Evolutionary conservation across 495 filamentous ascomycete genomes (phyloP), one percentile per base, ranked within the genome.

Genomic region (Neurospora terricola): DNA sequence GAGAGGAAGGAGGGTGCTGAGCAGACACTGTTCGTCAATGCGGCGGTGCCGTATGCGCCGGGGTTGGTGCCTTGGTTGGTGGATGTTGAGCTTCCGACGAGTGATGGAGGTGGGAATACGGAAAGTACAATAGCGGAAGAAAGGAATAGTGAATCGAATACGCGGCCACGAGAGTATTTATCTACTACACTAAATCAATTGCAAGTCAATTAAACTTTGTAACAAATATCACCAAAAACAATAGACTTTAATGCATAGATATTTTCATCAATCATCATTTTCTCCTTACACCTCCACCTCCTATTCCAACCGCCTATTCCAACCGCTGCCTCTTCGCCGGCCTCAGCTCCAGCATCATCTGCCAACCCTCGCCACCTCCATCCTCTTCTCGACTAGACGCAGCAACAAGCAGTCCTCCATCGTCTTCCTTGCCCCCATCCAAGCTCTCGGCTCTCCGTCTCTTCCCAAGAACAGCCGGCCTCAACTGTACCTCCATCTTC

Each of bases 11-110:
- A 27, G 48, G 81, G 81, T 14, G 74, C 90, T 72, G 72, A 76
- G 69, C 79, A 92, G 75, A 93, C 92, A 5, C 74, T 94, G 7
- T 91, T 93, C 79, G 87, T 93, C 5, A 94, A 94, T 84, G 92
- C 91, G 6, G 86, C 88, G 71, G 87, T 93, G 5, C 4, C 34
- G 37, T 34, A 81, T 72, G 76, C 30, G 7, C 34, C 81, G 70
- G 78, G 21, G 11, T 87, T 91, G 78, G 86, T 84, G 71, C 87
- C 88, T 2, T 92, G 88, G 89, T 59, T 91, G 11, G 85, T 93
- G 38, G 88, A 92, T 80, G 72, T 92, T 69, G 90, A 91, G 73
- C 30, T 66, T 30, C 54, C 30, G 3, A 66, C 27, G 14, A 18
- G 27, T 34, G 27, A 10, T 38, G 27, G 36, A 10, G 45, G 5